phyloP scores from a whole-genome alignment of 2,329 filamentous ascomycete genomes.

The Lecanicillium sp. region DNA sequence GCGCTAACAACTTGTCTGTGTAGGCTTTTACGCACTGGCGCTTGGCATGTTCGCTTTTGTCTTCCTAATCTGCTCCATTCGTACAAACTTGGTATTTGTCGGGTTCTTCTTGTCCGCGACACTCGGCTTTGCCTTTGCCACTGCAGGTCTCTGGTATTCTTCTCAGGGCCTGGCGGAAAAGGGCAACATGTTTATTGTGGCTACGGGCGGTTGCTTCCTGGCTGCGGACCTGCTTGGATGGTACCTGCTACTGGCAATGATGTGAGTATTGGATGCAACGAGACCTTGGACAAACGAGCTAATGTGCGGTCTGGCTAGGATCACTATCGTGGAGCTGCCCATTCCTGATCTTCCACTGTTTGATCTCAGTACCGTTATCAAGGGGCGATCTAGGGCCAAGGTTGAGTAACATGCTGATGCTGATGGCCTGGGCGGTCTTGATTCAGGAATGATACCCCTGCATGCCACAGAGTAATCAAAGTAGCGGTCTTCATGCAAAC shows the following conservation, averaged over 20 bases:
- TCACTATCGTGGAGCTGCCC: background rate
- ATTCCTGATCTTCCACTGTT: background rate
- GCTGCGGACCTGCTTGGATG: background rate
- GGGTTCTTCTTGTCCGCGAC: background rate
- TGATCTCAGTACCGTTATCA: background rate
- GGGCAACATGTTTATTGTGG: background rate
- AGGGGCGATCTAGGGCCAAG: background rate
- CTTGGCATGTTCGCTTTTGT: background rate
- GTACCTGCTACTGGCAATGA: background rate
- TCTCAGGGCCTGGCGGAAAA: background rate
- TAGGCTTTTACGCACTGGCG: slow-evolving; percentile 1
- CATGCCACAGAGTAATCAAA: too few species aligned
- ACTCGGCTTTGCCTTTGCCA: background rate
- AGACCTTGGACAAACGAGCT: too few species aligned
- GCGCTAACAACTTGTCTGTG: background rate
- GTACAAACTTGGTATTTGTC: slow-evolving; percentile 1
- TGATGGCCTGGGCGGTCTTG: too few species aligned
- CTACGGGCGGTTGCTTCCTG: background rate
- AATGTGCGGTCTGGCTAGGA: background rate
- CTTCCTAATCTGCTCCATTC: background rate
- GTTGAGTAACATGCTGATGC: background rate
- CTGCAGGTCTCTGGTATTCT: background rate
- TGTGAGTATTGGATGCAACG: too few species aligned
- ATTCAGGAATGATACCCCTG: too few species aligned
- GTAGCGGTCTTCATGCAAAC: too few species aligned